These are phyloP conservation scores for Liquidambar formosana DNA, from an alignment of 164 flowering plant species.

Conservation along the genomic window DNA sequence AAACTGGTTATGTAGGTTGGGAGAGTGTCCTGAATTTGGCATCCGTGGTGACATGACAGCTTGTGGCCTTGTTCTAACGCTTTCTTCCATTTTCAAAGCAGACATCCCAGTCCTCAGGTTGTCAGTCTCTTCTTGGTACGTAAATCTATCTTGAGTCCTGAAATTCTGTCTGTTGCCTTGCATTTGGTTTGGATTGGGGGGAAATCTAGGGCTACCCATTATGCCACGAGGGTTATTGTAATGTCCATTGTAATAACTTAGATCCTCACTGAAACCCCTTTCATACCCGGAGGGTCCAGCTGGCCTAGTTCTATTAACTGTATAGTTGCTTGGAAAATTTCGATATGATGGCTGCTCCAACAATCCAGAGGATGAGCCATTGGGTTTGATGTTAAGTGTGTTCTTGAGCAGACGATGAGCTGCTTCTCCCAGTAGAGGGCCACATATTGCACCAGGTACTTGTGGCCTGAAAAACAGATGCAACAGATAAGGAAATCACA, in stretches of 20 bases:
- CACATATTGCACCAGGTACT: conserved; percentile 75
- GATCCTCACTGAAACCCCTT: conserved; percentile 44
- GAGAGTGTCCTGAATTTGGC: conserved; percentile 27
- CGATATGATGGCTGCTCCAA: conserved; percentile 28
- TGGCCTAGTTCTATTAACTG: conserved; percentile 49
- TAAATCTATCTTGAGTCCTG: conserved; percentile 39
- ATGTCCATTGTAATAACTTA: conserved; percentile 29
- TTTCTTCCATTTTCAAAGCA: conserved; percentile 49
- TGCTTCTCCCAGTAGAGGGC: conserved; percentile 83
- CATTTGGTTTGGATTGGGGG: conserved; percentile 31
- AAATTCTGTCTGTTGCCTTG: conserved; percentile 38
- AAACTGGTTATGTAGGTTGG: conserved; percentile 21
- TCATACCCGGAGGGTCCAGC: conserved; percentile 71
- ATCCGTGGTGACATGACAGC: conserved; percentile 21
- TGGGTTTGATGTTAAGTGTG: conserved; percentile 56
- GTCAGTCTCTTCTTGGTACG: conserved; percentile 40
- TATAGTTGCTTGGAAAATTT: conserved; percentile 33
- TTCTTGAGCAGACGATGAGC: conserved; percentile 86
- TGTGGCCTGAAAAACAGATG: conserved; percentile 57
- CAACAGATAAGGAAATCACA: not conserved
- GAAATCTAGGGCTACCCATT: conserved; percentile 32
- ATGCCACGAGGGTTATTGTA: conserved; percentile 30
- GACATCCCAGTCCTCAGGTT: conserved; percentile 47
- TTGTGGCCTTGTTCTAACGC: conserved; percentile 21
- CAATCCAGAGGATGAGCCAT: conserved; percentile 24